Evolutionary conservation across 2,329 filamentous ascomycete genomes (phyloP).

Genomic region (Neopestalotiopsis rosae): DNA sequence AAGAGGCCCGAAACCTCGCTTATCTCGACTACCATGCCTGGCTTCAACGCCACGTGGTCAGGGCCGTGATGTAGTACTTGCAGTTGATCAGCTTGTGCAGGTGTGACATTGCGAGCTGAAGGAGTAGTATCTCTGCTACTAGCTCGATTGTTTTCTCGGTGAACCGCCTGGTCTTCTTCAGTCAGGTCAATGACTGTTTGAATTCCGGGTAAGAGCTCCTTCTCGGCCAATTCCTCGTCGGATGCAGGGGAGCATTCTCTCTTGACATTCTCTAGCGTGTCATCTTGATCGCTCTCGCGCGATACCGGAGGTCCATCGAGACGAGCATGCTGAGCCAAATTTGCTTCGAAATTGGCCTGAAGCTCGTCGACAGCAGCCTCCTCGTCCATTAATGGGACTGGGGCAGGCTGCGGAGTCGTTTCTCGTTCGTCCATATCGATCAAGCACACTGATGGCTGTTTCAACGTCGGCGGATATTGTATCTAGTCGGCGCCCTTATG

Average conservation of each 20-base stretch:
- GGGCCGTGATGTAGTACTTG: background rate
- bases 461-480: background rate
- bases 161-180: background rate
- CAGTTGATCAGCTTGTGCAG: background rate
- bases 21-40: conserved; percentile 13
- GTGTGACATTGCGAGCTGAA: background rate
- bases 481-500: background rate
- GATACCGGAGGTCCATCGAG: too few relatives aligned
- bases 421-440: background rate
- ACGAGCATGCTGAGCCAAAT: background rate
- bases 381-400: background rate
- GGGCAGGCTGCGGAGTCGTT: background rate
- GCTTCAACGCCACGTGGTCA: background rate
- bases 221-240: conserved; percentile 2
- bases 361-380: conserved; percentile 5
- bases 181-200: conserved; percentile 15
- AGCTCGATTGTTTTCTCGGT: background rate
- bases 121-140: background rate
- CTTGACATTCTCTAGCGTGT: background rate
- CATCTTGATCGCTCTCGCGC: background rate
- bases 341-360: conserved; percentile 4
- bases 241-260: background rate
- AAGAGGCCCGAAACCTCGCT: background rate
- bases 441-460: background rate
- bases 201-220: background rate